Evolutionary conservation across 768 basidiomycete genomes (phyloP), one percentile per base, ranked within the genome.

Genomic region (Macrolepiota fuliginosa): DNA sequence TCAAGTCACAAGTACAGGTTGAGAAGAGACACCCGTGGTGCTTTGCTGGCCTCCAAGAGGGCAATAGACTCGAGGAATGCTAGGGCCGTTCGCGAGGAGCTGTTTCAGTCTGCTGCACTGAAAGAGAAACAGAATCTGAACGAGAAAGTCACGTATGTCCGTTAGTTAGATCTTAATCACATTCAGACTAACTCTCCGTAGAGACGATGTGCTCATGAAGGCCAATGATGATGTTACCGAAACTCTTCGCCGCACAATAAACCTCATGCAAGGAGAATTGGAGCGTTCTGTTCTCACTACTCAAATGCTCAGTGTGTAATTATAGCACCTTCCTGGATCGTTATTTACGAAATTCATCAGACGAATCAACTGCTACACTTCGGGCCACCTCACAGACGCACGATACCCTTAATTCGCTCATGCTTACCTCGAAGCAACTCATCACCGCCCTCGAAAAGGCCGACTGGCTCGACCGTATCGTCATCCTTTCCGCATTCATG

Each of bases 141-240:
- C 53, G 89, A 86, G 73, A 90, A 90, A 77, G 76, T 79, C 56
- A 77, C 80, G 89, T 89, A 63, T 59, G 87, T 83, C 6, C 22
- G 27, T 25, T 32, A 39, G 25, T 3, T 35, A n/a, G 52, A 10
- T 17, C 54, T 37, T 49, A 35, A 36, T n/a, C 56, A 12, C 27
- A 35, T 22, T 56, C 42, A 22, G 12, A 24, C 12, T 40, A 22
- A 25, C 19, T 35, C 58, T 24, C 17, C 13, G 12, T 50, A 90
- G 89, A 7, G 94, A 94, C 64, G 95, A 97, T 65, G 82, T 82
- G 0, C 81, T 99, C 12, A 94, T 95, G 89, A 87, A 87, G 64
- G 88, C 93, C n/a, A 93, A 88, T 58, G 83, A 90, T 63, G 84
- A 95, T 63, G 92, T 99, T 10, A 98, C 96, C 1, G 89, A 91